Evolutionary conservation across 148 eudicot genomes (phyloP), one percentile per base, ranked within the genome.

Genomic region (Diospyros lotus): DNA sequence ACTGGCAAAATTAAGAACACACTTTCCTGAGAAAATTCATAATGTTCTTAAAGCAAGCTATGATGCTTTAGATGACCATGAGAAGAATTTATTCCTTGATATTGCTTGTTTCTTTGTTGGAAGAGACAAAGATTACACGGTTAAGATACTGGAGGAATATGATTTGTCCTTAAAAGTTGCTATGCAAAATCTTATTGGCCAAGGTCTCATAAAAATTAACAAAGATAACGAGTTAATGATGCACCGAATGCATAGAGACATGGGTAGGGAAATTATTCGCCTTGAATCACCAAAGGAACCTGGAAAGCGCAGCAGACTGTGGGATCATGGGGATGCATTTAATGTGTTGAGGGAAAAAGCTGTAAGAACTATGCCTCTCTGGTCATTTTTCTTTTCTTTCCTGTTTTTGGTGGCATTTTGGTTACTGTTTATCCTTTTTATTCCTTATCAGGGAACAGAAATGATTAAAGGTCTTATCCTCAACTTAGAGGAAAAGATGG

Each of bases 181-280:
- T 2, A 42, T 71, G 9, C 51, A 71, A 42, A 42, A 56, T 55
- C 74, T 71, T 46, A 71, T 41, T 58, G 40, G 15, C 3, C 55
- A 48, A 46, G 42, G 66, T 9, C 73, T 68, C 28, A 0, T 76
- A 60, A 59, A 64, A 4, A 15, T 76, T 18, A 50, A 48, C 38
- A 42, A 48, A 38, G 40, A 48, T 40, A 50, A 52, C 42, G 6
- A 60, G 51, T 17, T 77, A 15, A 39, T 10, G 54, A 63, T 77
- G 75, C 75, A 77, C 43, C 69, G 53, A 14, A 42, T 77, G 61
- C 62, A 62, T 14, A 73, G 61, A 62, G 75, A 62, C 9, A 70
- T 77, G 80, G 80, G 80, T n/a, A 77, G 80, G 43, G 75, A 70
- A 40, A 61, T 71, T 10, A 28, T 77, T 43, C 61, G 69, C 28